These are phyloP conservation scores for Phytophthora syringae DNA, from an alignment of 352 stramenopile genomes.

Conservation along the genomic window DNA sequence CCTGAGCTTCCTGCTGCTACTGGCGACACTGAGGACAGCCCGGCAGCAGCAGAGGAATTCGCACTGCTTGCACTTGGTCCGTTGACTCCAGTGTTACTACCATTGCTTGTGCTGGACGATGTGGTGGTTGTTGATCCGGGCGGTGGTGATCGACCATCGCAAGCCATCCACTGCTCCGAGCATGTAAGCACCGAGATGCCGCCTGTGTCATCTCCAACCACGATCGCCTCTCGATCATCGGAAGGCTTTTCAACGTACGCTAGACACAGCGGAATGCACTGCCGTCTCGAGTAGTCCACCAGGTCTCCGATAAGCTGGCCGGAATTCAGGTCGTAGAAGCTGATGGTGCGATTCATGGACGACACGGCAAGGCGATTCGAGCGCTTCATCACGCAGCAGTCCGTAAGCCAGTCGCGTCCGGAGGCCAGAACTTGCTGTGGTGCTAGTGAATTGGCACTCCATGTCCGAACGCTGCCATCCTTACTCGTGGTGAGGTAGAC, in stretches of 20 bases:
- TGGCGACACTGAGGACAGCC: slow-evolving; percentile 6
- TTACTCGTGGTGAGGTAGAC: slow-evolving; percentile 80
- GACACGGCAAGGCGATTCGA: slow-evolving; percentile 82
- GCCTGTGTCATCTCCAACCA: slow-evolving; percentile 81
- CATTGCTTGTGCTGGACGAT: slow-evolving; percentile 21
- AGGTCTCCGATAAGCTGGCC: slow-evolving; percentile 77
- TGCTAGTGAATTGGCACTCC: slow-evolving; percentile 72
- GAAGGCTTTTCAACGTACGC: slow-evolving; percentile 83
- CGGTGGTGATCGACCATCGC: slow-evolving; percentile 62
- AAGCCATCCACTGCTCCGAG: slow-evolving; percentile 72
- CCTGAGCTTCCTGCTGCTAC: slow-evolving; percentile 1
- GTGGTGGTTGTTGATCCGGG: slow-evolving; percentile 20
- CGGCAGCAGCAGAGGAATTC: slow-evolving; percentile 10
- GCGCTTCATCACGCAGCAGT: slow-evolving; percentile 80
- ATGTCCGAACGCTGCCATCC: slow-evolving; percentile 76
- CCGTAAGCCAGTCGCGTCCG: slow-evolving; percentile 81
- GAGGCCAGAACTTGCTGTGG: slow-evolving; percentile 69
- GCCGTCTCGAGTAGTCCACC: slow-evolving; percentile 75
- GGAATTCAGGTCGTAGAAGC: slow-evolving; percentile 79
- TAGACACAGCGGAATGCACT: slow-evolving; percentile 81
- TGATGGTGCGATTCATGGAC: slow-evolving; percentile 80
- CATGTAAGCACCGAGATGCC: slow-evolving; percentile 77
- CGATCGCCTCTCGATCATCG: slow-evolving; percentile 73
- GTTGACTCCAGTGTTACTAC: slow-evolving; percentile 2
- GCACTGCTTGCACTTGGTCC: neutral